Conservation (phyloP, 129 eudicot genomes). For the Saposhnikovia divaricata region DNA sequence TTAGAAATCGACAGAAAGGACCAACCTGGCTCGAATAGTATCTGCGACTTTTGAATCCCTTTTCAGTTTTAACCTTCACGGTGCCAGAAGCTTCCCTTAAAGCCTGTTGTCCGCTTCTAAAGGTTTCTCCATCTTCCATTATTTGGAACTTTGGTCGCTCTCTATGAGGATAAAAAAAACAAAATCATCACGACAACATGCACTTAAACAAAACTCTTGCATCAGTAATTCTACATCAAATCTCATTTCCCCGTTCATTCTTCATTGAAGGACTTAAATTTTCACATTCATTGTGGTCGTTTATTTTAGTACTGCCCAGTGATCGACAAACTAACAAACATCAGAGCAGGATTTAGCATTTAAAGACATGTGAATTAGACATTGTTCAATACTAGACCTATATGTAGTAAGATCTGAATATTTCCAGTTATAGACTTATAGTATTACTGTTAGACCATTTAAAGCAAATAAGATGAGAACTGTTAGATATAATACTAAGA, state of each 20-base stretch:
- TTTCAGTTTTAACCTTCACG: constrained; percentile 45
- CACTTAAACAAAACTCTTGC: neutral
- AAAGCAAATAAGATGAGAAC: too few species aligned
- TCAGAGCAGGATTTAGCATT: neutral
- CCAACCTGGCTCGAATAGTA: constrained; percentile 62
- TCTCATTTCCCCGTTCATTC: neutral
- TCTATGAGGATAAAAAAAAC: constrained; percentile 23
- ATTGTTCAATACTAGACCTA: neutral
- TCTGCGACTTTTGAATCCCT: constrained; percentile 51
- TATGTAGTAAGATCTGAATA: neutral
- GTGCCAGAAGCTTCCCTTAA: constrained; percentile 65
- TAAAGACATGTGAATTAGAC: neutral
- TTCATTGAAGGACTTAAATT: neutral
- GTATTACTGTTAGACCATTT: too few species aligned
- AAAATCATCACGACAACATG: neutral
- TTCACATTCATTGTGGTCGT: neutral
- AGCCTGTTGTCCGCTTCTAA: constrained; percentile 35
- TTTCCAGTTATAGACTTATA: too few species aligned
- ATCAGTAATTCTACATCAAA: neutral
- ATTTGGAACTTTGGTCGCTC: constrained; percentile 82
- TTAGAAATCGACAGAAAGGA: neutral
- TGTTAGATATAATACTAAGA: too few species aligned
- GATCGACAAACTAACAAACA: neutral
- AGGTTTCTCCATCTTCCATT: constrained; percentile 48
- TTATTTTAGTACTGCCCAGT: neutral